Evolutionary conservation across 352 stramenopile genomes (phyloP).

Genomic region (Phytophthora sp.): DNA sequence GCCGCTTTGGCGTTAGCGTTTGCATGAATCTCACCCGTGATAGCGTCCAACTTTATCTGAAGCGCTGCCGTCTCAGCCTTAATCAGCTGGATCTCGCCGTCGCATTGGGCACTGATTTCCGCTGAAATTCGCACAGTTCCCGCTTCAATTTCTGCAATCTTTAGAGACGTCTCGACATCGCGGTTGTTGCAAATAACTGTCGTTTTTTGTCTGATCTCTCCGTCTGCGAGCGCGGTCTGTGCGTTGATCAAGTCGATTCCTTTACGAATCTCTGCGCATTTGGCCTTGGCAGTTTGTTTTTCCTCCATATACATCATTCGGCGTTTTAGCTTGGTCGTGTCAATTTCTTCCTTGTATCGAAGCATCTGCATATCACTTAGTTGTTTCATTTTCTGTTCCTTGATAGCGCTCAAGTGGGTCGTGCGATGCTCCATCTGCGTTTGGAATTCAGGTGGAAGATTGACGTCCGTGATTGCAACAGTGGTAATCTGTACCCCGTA

Average conservation of each 20-base stretch:
- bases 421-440: conserved; percentile 73
- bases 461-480: conserved; percentile 73
- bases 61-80: conserved; percentile 40
- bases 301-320: conserved; percentile 55
- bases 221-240: conserved; percentile 54
- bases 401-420: conserved; percentile 66
- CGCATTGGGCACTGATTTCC: conserved; percentile 45
- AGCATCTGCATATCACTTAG: conserved; percentile 75
- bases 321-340: conserved; percentile 52
- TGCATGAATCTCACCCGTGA: conserved; percentile 37
- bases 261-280: conserved; percentile 51
- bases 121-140: conserved; percentile 53
- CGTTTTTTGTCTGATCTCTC: conserved; percentile 62
- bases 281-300: conserved; percentile 48
- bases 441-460: conserved; percentile 55
- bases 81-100: conserved; percentile 55
- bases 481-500: conserved; percentile 73
- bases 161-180: conserved; percentile 41
- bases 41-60: conserved; percentile 42
- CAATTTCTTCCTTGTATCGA: conserved; percentile 49
- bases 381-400: conserved; percentile 82
- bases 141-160: conserved; percentile 51
- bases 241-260: conserved; percentile 57
- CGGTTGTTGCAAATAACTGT: conserved; percentile 54
- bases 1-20: conserved; percentile 38